A percentile compares a stretch with the other conserved stretches of the same genome.
Evolutionary conservation across 192 early-diverging fungal species (phyloP).

Genomic region (Backusella liffmaniae): DNA sequence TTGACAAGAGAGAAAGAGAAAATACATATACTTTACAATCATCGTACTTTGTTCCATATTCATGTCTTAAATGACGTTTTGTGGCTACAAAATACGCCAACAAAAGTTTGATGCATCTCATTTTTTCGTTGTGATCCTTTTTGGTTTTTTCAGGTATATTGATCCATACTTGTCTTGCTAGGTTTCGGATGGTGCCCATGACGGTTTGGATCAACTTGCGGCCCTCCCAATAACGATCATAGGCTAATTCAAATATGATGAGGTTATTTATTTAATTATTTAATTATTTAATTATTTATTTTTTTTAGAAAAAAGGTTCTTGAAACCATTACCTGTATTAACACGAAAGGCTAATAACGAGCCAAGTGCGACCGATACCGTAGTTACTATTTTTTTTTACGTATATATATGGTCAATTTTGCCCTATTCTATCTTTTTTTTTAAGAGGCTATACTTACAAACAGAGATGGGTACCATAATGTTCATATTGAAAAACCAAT

Average conservation of each 20-base stretch:
- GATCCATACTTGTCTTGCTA: slow-evolving; percentile 71
- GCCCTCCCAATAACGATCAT: slow-evolving; percentile 78
- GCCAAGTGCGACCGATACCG: slow-evolving; percentile 57
- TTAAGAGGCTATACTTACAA: neutral
- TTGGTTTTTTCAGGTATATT: slow-evolving; percentile 48
- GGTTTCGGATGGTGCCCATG: slow-evolving; percentile 63
- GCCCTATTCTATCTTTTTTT: no score
- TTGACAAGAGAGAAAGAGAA: neutral
- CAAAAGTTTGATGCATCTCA: slow-evolving; percentile 47
- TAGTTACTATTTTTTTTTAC: slow-evolving; percentile 28
- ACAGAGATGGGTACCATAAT: slow-evolving; percentile 22
- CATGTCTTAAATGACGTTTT: slow-evolving; percentile 63
- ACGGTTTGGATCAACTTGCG: slow-evolving; percentile 62
- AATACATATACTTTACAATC: slow-evolving; percentile 35
- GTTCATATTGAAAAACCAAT: slow-evolving; percentile 1
- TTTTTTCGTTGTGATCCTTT: slow-evolving; percentile 52
- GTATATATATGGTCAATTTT: neutral
- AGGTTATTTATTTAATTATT: no score
- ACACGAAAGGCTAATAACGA: slow-evolving; percentile 81
- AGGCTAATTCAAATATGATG: slow-evolving; percentile 18
- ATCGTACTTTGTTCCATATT: slow-evolving; percentile 54
- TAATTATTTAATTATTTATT: no score
- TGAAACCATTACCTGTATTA: slow-evolving; percentile 52
- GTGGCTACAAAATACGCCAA: slow-evolving; percentile 55
- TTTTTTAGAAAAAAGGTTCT: no score